Evolutionary conservation across 768 basidiomycete genomes (phyloP).

Genomic region (Leccinum disarticulatum): DNA sequence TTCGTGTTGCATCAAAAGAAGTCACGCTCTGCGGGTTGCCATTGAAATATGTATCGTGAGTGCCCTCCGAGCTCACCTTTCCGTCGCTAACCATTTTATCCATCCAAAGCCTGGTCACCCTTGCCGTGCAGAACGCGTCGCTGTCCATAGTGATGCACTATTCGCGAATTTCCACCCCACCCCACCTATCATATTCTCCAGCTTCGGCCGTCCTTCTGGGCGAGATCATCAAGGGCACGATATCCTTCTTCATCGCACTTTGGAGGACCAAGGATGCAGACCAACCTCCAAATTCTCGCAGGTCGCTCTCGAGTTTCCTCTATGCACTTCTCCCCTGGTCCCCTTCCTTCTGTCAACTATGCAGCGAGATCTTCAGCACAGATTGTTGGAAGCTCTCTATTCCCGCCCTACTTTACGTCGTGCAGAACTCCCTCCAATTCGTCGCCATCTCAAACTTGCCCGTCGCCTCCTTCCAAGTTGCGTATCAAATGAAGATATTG

Average conservation of each 20-base stretch:
- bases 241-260: constrained; percentile 89
- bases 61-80: constrained; percentile 12
- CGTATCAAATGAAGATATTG: constrained; percentile 98
- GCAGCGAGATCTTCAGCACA: constrained; percentile 75
- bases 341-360: constrained; percentile 53
- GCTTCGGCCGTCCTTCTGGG: constrained; percentile 93
- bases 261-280: constrained; percentile 47
- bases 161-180: constrained; percentile 85
- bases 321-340: constrained; percentile 45
- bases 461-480: constrained; percentile 96
- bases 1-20: constrained; percentile 19
- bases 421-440: constrained; percentile 98
- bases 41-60: constrained; percentile 81
- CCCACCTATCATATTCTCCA: constrained; percentile 83
- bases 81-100: constrained; percentile 4
- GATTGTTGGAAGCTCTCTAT: constrained; percentile 99
- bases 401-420: constrained; percentile 90
- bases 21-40: constrained; percentile 71
- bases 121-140: constrained; percentile 93
- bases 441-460: constrained; percentile 94
- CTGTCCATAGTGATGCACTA: constrained; percentile 98
- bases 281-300: constrained; percentile 41
- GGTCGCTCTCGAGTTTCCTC: constrained; percentile 38
- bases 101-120: constrained; percentile 63
- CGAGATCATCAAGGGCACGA: constrained; percentile 90